Conservation (phyloP, 441 rosid genomes). For the Brassica hybrid region DNA sequence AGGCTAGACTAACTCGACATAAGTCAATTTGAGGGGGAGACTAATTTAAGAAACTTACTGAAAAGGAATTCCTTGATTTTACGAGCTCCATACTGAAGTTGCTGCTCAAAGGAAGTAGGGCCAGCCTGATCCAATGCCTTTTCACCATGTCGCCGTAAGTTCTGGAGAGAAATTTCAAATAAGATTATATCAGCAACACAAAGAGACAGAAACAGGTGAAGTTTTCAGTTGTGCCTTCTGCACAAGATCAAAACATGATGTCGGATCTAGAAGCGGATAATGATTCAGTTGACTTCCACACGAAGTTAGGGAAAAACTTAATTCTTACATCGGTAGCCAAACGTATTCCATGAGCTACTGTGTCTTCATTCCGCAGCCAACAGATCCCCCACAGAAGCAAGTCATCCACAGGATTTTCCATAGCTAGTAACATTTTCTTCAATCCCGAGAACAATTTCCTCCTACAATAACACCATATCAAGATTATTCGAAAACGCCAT, state of each 20-base stretch:
- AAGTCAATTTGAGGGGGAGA: not conserved
- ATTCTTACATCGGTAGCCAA: constrained; percentile 87
- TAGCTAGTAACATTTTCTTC: constrained; percentile 77
- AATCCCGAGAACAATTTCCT: constrained; percentile 91
- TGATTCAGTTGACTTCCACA: not conserved
- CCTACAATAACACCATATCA: constrained; percentile 48
- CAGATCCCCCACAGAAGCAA: not conserved
- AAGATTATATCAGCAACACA: not conserved
- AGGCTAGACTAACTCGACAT: constrained; percentile 3
- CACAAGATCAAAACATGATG: too few relatives aligned
- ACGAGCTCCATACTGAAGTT: constrained; percentile 79
- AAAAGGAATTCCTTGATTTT: constrained; percentile 56
- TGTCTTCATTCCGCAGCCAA: constrained; percentile 85
- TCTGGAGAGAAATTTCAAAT: too few relatives aligned
- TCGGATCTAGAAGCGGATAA: not conserved
- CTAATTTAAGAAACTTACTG: constrained; percentile 50
- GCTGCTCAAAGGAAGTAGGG: constrained; percentile 64
- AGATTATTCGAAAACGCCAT: constrained; percentile 3
- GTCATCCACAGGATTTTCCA: constrained; percentile 95
- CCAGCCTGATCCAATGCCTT: too few relatives aligned
- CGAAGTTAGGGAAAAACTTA: not conserved
- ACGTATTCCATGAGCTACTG: constrained; percentile 74
- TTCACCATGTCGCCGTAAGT: too few relatives aligned
- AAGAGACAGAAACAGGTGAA: not conserved
- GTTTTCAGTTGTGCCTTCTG: too few relatives aligned